Base-by-base conservation (phyloP, 2,329 filamentous ascomycete genomes). In the Aquanectria penicillioides region DNA sequence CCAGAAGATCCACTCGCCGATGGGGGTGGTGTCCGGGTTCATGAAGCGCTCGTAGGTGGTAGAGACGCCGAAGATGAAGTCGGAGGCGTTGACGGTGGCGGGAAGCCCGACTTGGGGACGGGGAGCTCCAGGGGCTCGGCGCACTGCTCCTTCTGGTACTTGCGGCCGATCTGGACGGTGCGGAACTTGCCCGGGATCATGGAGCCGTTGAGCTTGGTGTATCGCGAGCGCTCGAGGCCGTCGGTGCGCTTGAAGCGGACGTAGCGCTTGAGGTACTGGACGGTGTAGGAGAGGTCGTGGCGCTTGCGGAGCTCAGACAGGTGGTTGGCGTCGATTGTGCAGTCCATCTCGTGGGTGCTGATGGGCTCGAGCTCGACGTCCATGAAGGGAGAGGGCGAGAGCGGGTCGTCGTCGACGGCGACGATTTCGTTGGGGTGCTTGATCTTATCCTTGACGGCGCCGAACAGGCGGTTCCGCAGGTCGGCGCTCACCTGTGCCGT, bases 1-100 rank as follows among this genome's bases (percentile, higher is more conserved):
- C 84, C 84, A 87, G 71, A 83, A 86, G 5, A 81, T 79, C 85
- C 85, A 87, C 69, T 87, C 84, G 61, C 82, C 81, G 47, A 86
- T 80, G 0, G 83, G 82, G 49, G 77, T 82, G 3, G 81, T 85
- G 51, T 78, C 77, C 1, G 78, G 74, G 61, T 84, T 80, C 67
- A 75, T 82, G 65, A 87, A 82, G 55, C 83, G 76, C 63, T 81
- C 76, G 73, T 83, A 86, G 3, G 83, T 86, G 8, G 84, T 86
- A 1, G 84, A 86, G 5, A 87, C 82, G 34, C 84, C 84, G 61
- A 86, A 86, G 71, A 86, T 81, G 70, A 86, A 84, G 59, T 85
- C 82, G 31, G 82, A 83, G 10, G 83, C 78, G 58, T 86, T 83
- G 53, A 81, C 84, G 2, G 79, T 79, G 3, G 75, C 71, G 5